Base-by-base conservation (phyloP, 108 stramenopile species). In the Parmales sp. region DNA sequence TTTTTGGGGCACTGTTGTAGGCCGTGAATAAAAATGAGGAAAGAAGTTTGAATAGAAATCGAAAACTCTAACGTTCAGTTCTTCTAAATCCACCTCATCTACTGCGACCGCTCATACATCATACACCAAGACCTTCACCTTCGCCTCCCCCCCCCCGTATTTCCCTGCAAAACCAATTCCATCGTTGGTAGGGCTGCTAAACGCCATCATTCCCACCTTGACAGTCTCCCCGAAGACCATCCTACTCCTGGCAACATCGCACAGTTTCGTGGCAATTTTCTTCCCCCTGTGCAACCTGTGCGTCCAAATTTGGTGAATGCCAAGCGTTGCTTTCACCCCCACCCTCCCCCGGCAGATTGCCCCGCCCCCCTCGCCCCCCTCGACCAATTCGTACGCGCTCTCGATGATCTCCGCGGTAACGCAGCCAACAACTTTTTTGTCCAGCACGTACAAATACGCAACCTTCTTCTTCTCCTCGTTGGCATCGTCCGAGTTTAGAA, bases 121-220 rank as follows among this genome's bases (percentile, higher is more conserved):
- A n/a, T n/a, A n/a, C n/a, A n/a, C n/a, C n/a, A n/a, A n/a, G n/a
- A n/a, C n/a, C 43, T 13, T 9, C 9, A 44, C 43, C 43, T 16
- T 16, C 16, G 1, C 26, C 9, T 6, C 26, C 23, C 28, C 29
- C 9, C 1, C 64, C n/a, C 70, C 45, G 68, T 88, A 91, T 2
- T 51, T 49, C 28, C 69, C 45, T 0, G 87, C 90, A 74, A 91
- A 89, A 11, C 20, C 26, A 26, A 77, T 65, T 44, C 90, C 90
- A 8, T 87, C 85, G 37, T 71, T 38, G 22, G 88, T 89, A 11
- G 90, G 90, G 78, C 88, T 91, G 31, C 88, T 89, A 78, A 91
- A 89, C 1, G 90, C 90, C 19, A 89, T 38, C 18, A 70, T 38
- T 23, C 73, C 60, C 4, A 39, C 20, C 9, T 85, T 79, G 1